Percentiles rank a stretch among this genome's conserved stretches.
These are phyloP conservation scores for Neofusicoccum cordaticola DNA, from an alignment of 2,329 filamentous ascomycete genomes.

Conservation along the genomic window DNA sequence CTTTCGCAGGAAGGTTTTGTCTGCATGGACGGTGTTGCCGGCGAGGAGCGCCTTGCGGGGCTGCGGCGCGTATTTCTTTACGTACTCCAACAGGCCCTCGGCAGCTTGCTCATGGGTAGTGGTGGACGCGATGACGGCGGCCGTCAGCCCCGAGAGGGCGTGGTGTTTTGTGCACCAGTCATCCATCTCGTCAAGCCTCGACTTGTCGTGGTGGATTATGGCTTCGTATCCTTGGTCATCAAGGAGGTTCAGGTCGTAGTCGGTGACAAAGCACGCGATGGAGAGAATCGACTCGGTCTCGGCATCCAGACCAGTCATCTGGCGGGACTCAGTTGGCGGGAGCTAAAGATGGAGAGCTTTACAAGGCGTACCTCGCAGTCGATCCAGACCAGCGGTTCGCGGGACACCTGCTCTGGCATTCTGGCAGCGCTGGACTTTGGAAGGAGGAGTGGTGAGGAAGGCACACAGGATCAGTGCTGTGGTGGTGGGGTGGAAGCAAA, in stretches of 20 bases:
- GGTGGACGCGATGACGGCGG: slow-evolving; percentile 69
- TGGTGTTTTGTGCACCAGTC: slow-evolving; percentile 87
- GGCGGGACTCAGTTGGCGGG: slow-evolving; percentile 8
- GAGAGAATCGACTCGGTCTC: slow-evolving; percentile 83
- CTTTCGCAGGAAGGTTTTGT: slow-evolving; percentile 74
- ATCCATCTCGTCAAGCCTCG: slow-evolving; percentile 74
- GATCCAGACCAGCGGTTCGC: slow-evolving; percentile 78
- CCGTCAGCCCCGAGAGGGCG: slow-evolving; percentile 74
- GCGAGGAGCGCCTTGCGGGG: slow-evolving; percentile 70
- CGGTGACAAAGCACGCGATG: slow-evolving; percentile 88
- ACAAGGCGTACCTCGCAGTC: slow-evolving; percentile 63
- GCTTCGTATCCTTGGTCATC: slow-evolving; percentile 77
- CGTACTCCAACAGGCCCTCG: slow-evolving; percentile 70
- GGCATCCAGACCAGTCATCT: slow-evolving; percentile 90
- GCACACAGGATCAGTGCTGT: not conserved
- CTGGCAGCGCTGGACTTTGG: not conserved
- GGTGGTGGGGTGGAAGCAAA: not conserved
- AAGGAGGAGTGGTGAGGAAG: not conserved
- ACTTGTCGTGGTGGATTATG: slow-evolving; percentile 69
- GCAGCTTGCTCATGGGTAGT: slow-evolving; percentile 72
- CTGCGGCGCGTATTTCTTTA: slow-evolving; percentile 68
- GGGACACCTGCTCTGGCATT: slow-evolving; percentile 50
- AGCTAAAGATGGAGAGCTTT: not conserved
- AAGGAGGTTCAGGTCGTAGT: slow-evolving; percentile 70
- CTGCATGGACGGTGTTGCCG: slow-evolving; percentile 90